Conservation (phyloP, 2,329 filamentous ascomycete genomes). For the Nemania bipapillata region DNA sequence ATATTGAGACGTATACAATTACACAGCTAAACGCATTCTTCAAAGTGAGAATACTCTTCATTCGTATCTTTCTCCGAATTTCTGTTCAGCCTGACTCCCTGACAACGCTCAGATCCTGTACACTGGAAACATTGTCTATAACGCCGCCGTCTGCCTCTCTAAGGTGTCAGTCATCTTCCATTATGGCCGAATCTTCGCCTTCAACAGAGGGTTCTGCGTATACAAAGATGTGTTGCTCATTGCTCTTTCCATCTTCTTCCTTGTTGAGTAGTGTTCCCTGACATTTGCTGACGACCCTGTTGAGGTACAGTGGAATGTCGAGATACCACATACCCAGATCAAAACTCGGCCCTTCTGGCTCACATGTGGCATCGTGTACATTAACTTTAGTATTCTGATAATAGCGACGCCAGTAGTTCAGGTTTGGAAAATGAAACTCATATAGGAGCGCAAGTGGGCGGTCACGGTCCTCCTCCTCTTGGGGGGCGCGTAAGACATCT, state of each 20-base stretch:
- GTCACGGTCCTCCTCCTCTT: no score
- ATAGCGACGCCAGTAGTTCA: no score
- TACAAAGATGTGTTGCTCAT: neutral
- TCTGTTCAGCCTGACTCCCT: neutral
- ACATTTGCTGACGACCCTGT: slow-evolving; percentile 11
- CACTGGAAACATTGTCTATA: slow-evolving; percentile 8
- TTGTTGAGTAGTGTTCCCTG: neutral
- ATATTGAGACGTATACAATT: neutral
- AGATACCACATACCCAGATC: slow-evolving; percentile 2
- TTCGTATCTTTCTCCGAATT: neutral
- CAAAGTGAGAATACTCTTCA: neutral
- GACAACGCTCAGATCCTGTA: neutral
- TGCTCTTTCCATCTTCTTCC: neutral
- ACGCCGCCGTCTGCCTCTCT: neutral
- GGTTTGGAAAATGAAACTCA: no score
- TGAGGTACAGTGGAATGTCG: slow-evolving; percentile 6
- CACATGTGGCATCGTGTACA: neutral
- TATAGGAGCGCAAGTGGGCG: no score
- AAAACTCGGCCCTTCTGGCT: neutral
- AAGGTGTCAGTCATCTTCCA: slow-evolving; percentile 5
- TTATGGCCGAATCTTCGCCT: neutral
- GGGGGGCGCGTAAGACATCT: no score
- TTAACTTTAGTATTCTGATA: neutral
- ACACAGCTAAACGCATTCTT: neutral
- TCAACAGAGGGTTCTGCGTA: neutral